Percentiles rank a stretch among this genome's conserved stretches.
These are phyloP conservation scores for Fusarium ramigenum DNA, from an alignment of 2,329 filamentous ascomycete genomes.

Conservation along the genomic window DNA sequence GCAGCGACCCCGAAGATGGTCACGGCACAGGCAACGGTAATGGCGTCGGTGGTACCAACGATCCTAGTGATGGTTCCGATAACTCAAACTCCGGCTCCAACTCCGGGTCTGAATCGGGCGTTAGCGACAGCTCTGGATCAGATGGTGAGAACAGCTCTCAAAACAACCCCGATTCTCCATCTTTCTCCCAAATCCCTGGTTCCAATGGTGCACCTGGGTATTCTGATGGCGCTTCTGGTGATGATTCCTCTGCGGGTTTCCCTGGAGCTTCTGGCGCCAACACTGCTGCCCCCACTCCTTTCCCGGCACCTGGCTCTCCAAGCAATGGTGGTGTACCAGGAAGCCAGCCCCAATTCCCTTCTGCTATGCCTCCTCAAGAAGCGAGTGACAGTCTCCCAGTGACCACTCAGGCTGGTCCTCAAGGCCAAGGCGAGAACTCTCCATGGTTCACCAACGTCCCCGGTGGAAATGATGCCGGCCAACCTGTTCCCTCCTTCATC, in stretches of 20 bases:
- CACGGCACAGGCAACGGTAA: slow-evolving; percentile 12
- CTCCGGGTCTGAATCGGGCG: neutral
- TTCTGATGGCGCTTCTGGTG: slow-evolving; percentile 25
- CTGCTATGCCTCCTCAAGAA: slow-evolving; percentile 24
- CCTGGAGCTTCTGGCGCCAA: slow-evolving; percentile 21
- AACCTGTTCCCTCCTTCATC: slow-evolving; percentile 27
- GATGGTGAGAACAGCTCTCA: slow-evolving; percentile 14
- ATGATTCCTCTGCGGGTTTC: slow-evolving; percentile 25
- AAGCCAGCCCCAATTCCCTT: slow-evolving; percentile 11
- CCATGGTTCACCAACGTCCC: slow-evolving; percentile 26
- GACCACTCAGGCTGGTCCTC: slow-evolving; percentile 27
- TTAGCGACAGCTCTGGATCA: slow-evolving; percentile 1
- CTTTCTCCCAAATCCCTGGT: slow-evolving; percentile 20
- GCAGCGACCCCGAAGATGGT: neutral
- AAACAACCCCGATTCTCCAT: slow-evolving; percentile 1
- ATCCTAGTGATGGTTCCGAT: neutral
- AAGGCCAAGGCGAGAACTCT: slow-evolving; percentile 19
- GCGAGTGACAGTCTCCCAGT: slow-evolving; percentile 31
- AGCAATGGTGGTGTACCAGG: slow-evolving; percentile 20
- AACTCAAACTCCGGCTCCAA: slow-evolving; percentile 1
- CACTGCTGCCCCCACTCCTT: slow-evolving; percentile 24
- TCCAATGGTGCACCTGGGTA: slow-evolving; percentile 37
- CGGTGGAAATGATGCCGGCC: slow-evolving; percentile 9
- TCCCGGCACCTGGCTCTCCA: slow-evolving; percentile 16
- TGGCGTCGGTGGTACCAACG: neutral